Evolutionary conservation across 2,329 filamentous ascomycete genomes (phyloP).

Genomic region (Fusarium sp.): DNA sequence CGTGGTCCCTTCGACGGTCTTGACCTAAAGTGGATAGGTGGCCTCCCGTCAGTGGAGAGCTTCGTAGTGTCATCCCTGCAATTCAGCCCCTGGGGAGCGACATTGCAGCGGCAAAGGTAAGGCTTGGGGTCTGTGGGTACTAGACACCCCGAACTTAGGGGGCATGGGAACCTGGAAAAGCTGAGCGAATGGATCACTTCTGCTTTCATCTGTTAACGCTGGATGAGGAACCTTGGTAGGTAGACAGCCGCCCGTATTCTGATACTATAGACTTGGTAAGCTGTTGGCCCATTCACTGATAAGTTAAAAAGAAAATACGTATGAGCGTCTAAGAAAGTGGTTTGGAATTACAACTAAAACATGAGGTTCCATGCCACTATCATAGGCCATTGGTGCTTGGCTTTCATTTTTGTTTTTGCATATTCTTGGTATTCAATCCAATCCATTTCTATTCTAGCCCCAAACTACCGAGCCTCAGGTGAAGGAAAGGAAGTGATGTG

Average conservation of each 20-base stretch:
- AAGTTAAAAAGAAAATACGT: background rate
- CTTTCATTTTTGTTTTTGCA: slow-evolving; percentile 5
- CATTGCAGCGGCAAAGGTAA: slow-evolving; percentile 24
- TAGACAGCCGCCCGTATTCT: slow-evolving; percentile 28
- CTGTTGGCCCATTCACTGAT: background rate
- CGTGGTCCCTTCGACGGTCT: slow-evolving; percentile 14
- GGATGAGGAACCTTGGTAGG: background rate
- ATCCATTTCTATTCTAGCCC: background rate
- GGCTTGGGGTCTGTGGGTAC: slow-evolving; percentile 9
- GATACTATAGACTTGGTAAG: slow-evolving; percentile 7
- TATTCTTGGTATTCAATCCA: slow-evolving; percentile 12
- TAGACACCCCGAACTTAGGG: background rate
- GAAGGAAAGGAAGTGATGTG: slow-evolving; percentile 20
- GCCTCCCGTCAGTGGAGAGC: slow-evolving; percentile 13
- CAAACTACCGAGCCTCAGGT: slow-evolving; percentile 35
- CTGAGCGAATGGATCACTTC: slow-evolving; percentile 18
- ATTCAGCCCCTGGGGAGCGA: slow-evolving; percentile 8
- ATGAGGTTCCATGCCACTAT: background rate
- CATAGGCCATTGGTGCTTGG: slow-evolving; percentile 14
- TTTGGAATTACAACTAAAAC: background rate
- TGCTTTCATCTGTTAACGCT: slow-evolving; percentile 2
- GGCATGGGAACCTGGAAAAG: slow-evolving; percentile 1
- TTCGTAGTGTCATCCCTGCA: slow-evolving; percentile 6
- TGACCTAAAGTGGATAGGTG: background rate
- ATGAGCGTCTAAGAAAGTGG: slow-evolving; percentile 12